Evolutionary conservation across 495 filamentous ascomycete species (phyloP), one percentile per base, ranked within the genome.

Genomic region (Chaetomidium leptoderma): DNA sequence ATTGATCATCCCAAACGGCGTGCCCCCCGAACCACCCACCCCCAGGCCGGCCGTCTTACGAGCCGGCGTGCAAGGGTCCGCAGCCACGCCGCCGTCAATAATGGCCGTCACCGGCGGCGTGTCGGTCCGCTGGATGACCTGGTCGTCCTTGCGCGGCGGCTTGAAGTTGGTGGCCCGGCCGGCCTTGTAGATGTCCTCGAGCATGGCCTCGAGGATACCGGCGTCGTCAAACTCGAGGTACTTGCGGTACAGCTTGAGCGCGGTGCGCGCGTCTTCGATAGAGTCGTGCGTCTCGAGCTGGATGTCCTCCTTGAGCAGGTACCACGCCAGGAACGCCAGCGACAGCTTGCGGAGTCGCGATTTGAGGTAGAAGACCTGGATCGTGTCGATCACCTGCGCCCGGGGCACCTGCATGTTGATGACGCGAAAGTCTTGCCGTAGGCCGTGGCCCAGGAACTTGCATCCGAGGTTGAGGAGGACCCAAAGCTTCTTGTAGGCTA

Each of bases 401-500:
- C 90, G 90, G 3, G 95, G 93, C 6, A 98, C 87, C 67, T 96
- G 89, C 53, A 99, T 96, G 69, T 99, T 97, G 74, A 96, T 95
- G 49, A 91, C 93, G 36, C 93, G 89, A 75, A 97, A 99, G 67
- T 99, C 93, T 53, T 92, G 91, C 47, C 85, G 84, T 24, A 99
- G 74, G 9, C 91, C 90, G 69, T 99, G 93, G 8, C 93, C 93
- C 29, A 99, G 83, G 71, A 99, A 99, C 44, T 88, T 78, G 72
- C 90, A 95, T 29, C 95, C 93, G 2, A 97, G 79, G 67, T 99
- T 97, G 9, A 97, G 81, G 8, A 99, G 83, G 13, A 97, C 80
- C 93, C 93, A 99, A 29, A 99, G 84, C 66, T 96, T 96, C 68
- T 97, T 99, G 76, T 97, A 97, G 8, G 91, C 92, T 17, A 84